These are phyloP conservation scores for Globisporangium acanthophoron DNA, from an alignment of 352 stramenopile genomes.

Conservation along the genomic window DNA sequence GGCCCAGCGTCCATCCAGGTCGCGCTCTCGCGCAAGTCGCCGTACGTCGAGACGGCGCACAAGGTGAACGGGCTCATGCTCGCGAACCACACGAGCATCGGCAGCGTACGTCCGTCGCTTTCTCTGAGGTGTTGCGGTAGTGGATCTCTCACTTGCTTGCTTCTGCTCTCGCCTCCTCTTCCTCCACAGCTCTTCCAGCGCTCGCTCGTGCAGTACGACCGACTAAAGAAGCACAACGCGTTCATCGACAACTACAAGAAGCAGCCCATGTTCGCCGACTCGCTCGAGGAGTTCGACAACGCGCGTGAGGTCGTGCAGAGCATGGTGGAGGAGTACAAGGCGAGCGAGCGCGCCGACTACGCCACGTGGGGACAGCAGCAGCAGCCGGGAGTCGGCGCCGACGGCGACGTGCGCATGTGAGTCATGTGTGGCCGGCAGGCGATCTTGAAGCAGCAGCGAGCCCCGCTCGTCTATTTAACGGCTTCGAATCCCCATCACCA, in stretches of 20 bases:
- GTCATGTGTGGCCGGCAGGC: no score
- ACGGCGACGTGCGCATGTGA: slow-evolving; percentile 49
- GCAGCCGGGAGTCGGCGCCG: slow-evolving; percentile 3
- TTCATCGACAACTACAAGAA: slow-evolving; percentile 99
- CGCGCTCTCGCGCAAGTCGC: slow-evolving; percentile 95
- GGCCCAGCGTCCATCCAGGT: slow-evolving; percentile 99
- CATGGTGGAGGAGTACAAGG: slow-evolving; percentile 84
- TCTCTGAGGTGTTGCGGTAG: background rate
- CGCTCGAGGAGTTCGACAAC: slow-evolving; percentile 82
- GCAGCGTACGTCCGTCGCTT: slow-evolving; percentile 33
- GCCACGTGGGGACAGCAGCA: slow-evolving; percentile 59
- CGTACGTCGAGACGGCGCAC: slow-evolving; percentile 96
- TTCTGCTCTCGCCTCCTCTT: slow-evolving; percentile 5
- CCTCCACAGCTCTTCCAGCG: slow-evolving; percentile 69
- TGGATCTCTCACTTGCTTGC: background rate
- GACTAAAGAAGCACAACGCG: slow-evolving; percentile 95
- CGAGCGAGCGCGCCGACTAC: slow-evolving; percentile 75
- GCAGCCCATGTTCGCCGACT: slow-evolving; percentile 95
- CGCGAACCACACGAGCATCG: slow-evolving; percentile 98
- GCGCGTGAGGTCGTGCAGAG: slow-evolving; percentile 82
- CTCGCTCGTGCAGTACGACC: slow-evolving; percentile 95
- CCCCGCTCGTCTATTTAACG: slow-evolving; percentile 20
- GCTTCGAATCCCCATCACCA: background rate
- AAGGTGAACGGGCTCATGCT: slow-evolving; percentile 98
- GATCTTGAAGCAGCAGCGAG: slow-evolving; percentile 2